phyloP scores from a whole-genome alignment of 768 basidiomycete species.

The Amanita rimosa region DNA sequence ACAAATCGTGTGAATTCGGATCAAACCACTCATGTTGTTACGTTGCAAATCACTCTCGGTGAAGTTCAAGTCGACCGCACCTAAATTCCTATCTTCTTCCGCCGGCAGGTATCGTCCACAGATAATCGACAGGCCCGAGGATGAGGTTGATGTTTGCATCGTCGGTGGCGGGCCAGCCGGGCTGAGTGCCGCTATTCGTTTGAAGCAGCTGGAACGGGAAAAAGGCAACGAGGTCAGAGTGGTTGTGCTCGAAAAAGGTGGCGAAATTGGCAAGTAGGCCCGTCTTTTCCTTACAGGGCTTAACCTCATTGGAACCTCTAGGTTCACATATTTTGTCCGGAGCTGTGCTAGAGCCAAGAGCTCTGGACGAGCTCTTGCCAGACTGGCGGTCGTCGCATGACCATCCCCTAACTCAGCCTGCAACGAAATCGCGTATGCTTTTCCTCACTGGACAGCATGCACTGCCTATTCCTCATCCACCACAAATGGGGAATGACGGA shows the following conservation, averaged over 20 bases:
- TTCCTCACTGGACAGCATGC: conserved; percentile 61
- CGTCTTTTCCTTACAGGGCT: background rate
- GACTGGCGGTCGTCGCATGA: conserved; percentile 55
- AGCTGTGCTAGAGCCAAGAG: conserved; percentile 87
- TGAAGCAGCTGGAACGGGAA: conserved; percentile 86
- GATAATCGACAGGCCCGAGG: conserved; percentile 66
- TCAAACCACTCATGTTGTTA: background rate
- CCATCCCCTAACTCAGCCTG: conserved; percentile 76
- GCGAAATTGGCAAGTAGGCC: conserved; percentile 67
- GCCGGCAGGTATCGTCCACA: background rate
- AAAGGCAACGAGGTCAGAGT: conserved; percentile 76
- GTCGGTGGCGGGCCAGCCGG: conserved; percentile 96
- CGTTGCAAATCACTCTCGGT: background rate
- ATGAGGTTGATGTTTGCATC: conserved; percentile 95
- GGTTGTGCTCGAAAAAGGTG: conserved; percentile 91
- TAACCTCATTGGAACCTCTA: conserved; percentile 16
- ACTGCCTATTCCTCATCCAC: conserved; percentile 87
- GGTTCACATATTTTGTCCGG: conserved; percentile 94
- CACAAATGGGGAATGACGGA: conserved; percentile 90
- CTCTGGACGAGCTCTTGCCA: conserved; percentile 84
- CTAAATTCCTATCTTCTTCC: background rate
- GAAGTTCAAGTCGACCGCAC: background rate
- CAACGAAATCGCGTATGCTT: conserved; percentile 74
- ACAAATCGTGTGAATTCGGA: background rate
- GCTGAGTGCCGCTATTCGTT: conserved; percentile 86